Percentiles rank a stretch among this genome's conserved stretches.
Evolutionary conservation across 225 moss, liverwort and hornwort species (phyloP).

Genomic region (Sphagnum contortum): DNA sequence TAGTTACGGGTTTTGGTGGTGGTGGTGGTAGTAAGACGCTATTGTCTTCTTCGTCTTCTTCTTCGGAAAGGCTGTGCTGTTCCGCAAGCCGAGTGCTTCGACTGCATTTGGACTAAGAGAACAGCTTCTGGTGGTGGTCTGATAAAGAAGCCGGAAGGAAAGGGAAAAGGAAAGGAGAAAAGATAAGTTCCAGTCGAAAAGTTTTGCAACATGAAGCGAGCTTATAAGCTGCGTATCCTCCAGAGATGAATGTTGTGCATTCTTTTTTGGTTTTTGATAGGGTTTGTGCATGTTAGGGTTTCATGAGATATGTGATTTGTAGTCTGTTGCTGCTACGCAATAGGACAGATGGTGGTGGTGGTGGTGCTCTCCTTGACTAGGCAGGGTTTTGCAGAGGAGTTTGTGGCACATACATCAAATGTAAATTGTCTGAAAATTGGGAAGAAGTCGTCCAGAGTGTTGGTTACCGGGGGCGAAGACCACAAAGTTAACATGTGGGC

Average conservation of each 20-base stretch:
- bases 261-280: background rate
- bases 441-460: conserved; percentile 96
- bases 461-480: conserved; percentile 99
- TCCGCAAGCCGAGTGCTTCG: no score
- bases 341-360: background rate
- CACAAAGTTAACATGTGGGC: conserved; percentile 99
- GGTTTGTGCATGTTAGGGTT: background rate
- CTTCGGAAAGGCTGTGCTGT: no score
- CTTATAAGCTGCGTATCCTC: conserved; percentile 99
- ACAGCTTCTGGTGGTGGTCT: no score
- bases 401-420: conserved; percentile 99
- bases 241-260: background rate
- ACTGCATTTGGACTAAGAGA: no score
- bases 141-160: no score
- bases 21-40: no score
- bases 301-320: background rate
- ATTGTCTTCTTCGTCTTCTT: no score
- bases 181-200: background rate
- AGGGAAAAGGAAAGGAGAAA: no score
- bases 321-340: background rate
- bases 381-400: conserved; percentile 68
- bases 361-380: conserved; percentile 24
- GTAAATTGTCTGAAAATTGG: conserved; percentile 99
- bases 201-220: conserved; percentile 91
- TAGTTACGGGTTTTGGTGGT: no score